Conservation (phyloP, 1,139 yeast genomes). For the Geotrichum histeridarum region DNA sequence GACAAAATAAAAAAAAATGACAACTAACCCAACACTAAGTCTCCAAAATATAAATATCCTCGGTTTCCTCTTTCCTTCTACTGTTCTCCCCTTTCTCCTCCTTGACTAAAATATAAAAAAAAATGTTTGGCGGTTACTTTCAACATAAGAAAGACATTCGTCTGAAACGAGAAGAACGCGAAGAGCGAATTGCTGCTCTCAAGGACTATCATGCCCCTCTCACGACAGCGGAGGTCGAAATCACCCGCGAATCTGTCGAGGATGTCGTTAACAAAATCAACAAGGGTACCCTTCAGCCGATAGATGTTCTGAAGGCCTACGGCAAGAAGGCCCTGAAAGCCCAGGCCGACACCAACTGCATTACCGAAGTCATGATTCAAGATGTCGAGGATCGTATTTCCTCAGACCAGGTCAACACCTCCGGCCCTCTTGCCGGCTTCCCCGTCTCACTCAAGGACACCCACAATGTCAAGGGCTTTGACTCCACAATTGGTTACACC, state of each 20-base stretch:
- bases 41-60: neutral
- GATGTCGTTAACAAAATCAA: conserved; percentile 34
- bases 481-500: conserved; percentile 49
- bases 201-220: conserved; percentile 34
- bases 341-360: conserved; percentile 36
- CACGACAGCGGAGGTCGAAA: conserved; percentile 31
- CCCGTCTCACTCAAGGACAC: conserved; percentile 59
- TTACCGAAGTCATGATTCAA: conserved; percentile 39
- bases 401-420: conserved; percentile 16
- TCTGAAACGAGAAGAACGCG: conserved; percentile 36
- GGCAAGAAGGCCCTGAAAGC: conserved; percentile 39
- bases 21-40: neutral
- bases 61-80: neutral
- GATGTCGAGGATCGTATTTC: conserved; percentile 34
- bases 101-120: neutral
- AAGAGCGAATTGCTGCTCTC: conserved; percentile 35
- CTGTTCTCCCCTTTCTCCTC: neutral
- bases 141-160: conserved; percentile 23
- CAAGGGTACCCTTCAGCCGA: conserved; percentile 33
- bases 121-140: conserved; percentile 20
- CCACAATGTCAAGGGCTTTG: conserved; percentile 47
- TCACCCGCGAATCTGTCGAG: conserved; percentile 32
- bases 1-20: neutral
- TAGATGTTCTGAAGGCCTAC: conserved; percentile 37
- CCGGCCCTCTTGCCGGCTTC: conserved; percentile 63